These are phyloP conservation scores for Emmonsiellopsis sp. DNA, from an alignment of 2,329 filamentous ascomycete genomes.

Conservation along the genomic window DNA sequence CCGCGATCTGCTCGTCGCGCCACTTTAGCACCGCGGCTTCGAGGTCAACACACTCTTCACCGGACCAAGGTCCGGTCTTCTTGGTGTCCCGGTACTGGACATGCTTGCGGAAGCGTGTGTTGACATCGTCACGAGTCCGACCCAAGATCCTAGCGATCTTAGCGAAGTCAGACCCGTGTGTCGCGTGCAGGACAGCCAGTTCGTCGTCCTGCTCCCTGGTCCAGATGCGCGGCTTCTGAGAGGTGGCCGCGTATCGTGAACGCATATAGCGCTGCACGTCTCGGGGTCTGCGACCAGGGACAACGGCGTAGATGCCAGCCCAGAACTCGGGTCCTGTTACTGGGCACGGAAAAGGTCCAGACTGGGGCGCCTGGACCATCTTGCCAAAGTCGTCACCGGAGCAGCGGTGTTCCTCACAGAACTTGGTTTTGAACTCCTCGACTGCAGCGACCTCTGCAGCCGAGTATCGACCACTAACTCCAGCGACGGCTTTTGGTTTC, in stretches of 20 bases:
- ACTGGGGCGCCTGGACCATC: not conserved
- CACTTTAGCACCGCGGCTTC: constrained; percentile 17
- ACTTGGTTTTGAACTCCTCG: constrained; percentile 1
- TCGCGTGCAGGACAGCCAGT: constrained; percentile 21
- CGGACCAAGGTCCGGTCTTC: constrained; percentile 27
- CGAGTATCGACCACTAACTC: not conserved
- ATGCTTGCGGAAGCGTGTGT: constrained; percentile 34
- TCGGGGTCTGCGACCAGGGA: constrained; percentile 27
- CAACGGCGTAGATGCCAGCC: constrained; percentile 22
- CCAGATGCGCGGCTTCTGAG: constrained; percentile 30
- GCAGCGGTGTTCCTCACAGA: not conserved
- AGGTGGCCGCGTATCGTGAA: constrained; percentile 31
- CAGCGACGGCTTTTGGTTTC: not conserved
- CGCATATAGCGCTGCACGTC: constrained; percentile 34
- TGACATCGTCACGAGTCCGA: constrained; percentile 32
- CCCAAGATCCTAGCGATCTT: constrained; percentile 28
- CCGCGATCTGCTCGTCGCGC: constrained; percentile 12
- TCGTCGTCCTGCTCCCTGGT: constrained; percentile 32
- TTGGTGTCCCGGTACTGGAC: constrained; percentile 28
- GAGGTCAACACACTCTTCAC: constrained; percentile 23
- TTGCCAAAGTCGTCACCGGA: constrained; percentile 1
- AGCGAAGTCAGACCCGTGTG: constrained; percentile 27
- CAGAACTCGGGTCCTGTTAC: constrained; percentile 22
- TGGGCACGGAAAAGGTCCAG: not conserved
- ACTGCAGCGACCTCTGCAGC: not conserved